Percentiles rank a stretch among this genome's conserved stretches.
phyloP scores from a whole-genome alignment of 2,329 filamentous ascomycete species.

The Madurella mycetomatis region DNA sequence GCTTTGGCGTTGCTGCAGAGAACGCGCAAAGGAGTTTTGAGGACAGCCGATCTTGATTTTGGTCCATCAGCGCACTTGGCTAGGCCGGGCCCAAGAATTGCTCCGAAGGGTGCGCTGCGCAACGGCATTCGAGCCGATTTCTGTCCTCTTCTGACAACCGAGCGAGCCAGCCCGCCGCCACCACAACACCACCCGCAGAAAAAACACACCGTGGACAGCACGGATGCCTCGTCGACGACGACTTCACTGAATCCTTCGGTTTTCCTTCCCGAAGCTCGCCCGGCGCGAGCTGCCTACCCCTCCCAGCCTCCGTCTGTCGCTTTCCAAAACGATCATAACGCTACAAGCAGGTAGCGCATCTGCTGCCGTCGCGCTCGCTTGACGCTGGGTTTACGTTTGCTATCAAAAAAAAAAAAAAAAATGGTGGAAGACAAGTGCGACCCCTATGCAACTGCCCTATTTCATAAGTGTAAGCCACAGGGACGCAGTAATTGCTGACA shows the following conservation, averaged over 20 bases:
- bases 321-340: not conserved
- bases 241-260: constrained; percentile 9
- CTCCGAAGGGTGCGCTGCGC: not conserved
- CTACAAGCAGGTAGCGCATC: constrained; percentile 18
- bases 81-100: not conserved
- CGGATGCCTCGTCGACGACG: constrained; percentile 20
- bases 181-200: not conserved
- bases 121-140: not conserved
- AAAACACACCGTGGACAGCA: not conserved
- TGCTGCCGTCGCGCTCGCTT: constrained; percentile 23
- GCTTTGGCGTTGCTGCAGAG: constrained; percentile 1
- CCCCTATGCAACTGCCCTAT: not conserved
- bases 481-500: constrained; percentile 28
- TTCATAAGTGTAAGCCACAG: constrained; percentile 11
- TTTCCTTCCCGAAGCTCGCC: constrained; percentile 20
- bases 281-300: constrained; percentile 22
- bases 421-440: constrained; percentile 47
- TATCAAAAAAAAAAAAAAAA: constrained; percentile 35
- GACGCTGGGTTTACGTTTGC: not conserved
- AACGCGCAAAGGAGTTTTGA: not conserved
- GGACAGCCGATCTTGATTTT: not conserved
- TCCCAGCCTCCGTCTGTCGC: constrained; percentile 3
- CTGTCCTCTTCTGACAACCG: constrained; percentile 12
- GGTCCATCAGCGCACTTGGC: not conserved
- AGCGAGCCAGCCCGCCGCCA: not conserved